A percentile compares a stretch with the other conserved stretches of the same genome.
Conservation (phyloP, 2,329 filamentous ascomycete species). For the Microdochium trichocladiopsis region DNA sequence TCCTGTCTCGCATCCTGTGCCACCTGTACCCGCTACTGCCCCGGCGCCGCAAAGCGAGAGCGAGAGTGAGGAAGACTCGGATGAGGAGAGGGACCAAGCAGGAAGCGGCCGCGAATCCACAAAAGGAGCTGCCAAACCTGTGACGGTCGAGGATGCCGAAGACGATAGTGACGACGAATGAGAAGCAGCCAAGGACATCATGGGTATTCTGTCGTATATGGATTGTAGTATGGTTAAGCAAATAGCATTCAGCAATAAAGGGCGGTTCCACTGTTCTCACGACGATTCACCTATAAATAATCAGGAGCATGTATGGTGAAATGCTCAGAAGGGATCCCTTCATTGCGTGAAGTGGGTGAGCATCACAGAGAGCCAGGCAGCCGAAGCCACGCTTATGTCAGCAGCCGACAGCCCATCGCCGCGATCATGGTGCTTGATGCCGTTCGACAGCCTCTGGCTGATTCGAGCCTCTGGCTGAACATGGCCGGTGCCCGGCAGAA, state of each 20-base stretch:
- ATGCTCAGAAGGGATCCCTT: too few relatives aligned
- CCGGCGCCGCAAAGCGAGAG: slow-evolving; percentile 5
- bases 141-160: slow-evolving; percentile 18
- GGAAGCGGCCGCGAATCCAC: background rate
- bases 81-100: slow-evolving; percentile 3
- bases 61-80: slow-evolving; percentile 9
- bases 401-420: too few relatives aligned
- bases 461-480: too few relatives aligned
- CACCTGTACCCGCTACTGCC: slow-evolving; percentile 1
- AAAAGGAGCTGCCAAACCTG: slow-evolving; percentile 20
- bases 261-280: background rate
- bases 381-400: too few relatives aligned
- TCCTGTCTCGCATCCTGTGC: slow-evolving; percentile 6
- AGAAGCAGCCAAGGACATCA: background rate
- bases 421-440: too few relatives aligned
- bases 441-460: too few relatives aligned
- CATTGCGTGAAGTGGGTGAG: too few relatives aligned
- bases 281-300: too few relatives aligned
- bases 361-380: too few relatives aligned
- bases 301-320: too few relatives aligned
- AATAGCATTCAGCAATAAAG: background rate
- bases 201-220: background rate
- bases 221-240: background rate
- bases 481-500: too few relatives aligned
- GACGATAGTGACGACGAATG: slow-evolving; percentile 5